Evolutionary conservation across 495 filamentous ascomycete species (phyloP).

Genomic region (Alectoria sarmentosa): DNA sequence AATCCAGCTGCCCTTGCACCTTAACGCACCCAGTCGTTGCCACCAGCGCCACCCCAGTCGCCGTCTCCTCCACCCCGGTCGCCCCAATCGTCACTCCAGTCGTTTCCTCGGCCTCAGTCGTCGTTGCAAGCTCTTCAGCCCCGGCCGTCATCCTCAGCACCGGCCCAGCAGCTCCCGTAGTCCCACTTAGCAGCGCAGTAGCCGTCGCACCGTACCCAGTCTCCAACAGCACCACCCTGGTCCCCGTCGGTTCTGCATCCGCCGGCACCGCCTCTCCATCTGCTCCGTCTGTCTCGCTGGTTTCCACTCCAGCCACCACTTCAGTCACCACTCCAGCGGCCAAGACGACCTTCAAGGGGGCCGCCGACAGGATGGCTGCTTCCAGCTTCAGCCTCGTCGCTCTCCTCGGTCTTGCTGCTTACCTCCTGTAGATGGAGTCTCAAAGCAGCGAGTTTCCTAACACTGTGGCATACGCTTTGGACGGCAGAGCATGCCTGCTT

Average conservation of each 20-base stretch:
- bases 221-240: constrained; percentile 13
- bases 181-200: background rate
- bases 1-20: constrained; percentile 35
- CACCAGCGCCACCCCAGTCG: constrained; percentile 12
- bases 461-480: background rate
- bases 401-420: constrained; percentile 36
- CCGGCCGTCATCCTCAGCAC: constrained; percentile 15
- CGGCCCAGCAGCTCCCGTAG: constrained; percentile 11
- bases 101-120: constrained; percentile 8
- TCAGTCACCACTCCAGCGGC: too few species aligned
- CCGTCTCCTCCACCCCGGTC: too few species aligned
- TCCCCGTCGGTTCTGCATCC: constrained; percentile 17
- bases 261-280: constrained; percentile 11
- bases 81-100: background rate
- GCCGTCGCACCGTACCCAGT: constrained; percentile 7
- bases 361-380: constrained; percentile 30
- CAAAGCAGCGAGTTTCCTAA: background rate
- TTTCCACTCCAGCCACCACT: background rate
- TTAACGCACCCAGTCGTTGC: constrained; percentile 25
- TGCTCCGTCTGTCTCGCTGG: constrained; percentile 12
- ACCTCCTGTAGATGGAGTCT: constrained; percentile 31
- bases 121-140: background rate
- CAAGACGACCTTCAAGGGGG: constrained; percentile 26
- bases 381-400: constrained; percentile 33
- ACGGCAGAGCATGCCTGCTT: background rate